phyloP scores from a whole-genome alignment of 2,329 filamentous ascomycete genomes.

The Arthrobotrys sphaeroides region DNA sequence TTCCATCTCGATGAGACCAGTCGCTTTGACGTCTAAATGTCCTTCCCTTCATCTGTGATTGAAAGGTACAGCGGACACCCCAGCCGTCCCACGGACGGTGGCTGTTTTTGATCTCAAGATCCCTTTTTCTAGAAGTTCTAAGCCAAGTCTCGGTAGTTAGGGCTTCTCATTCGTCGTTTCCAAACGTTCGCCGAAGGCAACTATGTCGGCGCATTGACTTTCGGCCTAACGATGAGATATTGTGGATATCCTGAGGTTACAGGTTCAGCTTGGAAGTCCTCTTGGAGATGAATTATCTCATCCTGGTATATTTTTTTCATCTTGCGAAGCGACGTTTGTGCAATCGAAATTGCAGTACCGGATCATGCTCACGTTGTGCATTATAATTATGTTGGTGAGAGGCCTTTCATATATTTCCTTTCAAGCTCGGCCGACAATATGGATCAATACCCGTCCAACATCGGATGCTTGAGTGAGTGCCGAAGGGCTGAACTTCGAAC shows the following conservation, averaged over 20 bases:
- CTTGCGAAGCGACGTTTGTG: neutral
- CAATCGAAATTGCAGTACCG: conserved; percentile 19
- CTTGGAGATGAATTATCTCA: conserved; percentile 25
- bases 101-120: conserved; percentile 18
- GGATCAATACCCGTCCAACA: conserved; percentile 1
- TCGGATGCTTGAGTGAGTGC: conserved; percentile 20
- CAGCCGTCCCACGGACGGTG: neutral
- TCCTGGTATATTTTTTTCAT: conserved; percentile 16
- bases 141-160: conserved; percentile 26
- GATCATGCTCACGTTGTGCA: neutral
- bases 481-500: neutral
- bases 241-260: conserved; percentile 18
- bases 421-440: conserved; percentile 26
- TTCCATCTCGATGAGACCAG: conserved; percentile 3
- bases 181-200: neutral
- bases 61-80: conserved; percentile 7
- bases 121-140: conserved; percentile 34
- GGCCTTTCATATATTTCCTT: neutral
- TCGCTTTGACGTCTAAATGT: conserved; percentile 13
- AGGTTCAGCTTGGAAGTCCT: conserved; percentile 4
- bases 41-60: conserved; percentile 18
- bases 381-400: neutral
- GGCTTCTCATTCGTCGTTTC: conserved; percentile 24
- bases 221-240: neutral
- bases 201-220: conserved; percentile 18